Evolutionary conservation across 805 yeast genomes (phyloP), one percentile per base, ranked within the genome.

Genomic region (Ogataea nakhonphanomensis): DNA sequence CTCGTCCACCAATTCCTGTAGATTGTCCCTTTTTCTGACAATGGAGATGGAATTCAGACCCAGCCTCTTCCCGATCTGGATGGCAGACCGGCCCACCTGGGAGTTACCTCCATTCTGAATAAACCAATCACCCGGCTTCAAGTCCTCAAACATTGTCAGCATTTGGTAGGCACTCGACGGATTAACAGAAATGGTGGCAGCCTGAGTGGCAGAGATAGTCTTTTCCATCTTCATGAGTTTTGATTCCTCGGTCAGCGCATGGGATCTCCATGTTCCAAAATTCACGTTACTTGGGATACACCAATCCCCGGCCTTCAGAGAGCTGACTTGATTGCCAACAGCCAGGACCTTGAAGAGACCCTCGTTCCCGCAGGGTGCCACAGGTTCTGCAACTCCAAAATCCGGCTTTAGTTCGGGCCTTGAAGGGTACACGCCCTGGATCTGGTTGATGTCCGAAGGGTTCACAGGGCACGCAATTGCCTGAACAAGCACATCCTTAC

Each of bases 101-200:
- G 96, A 87, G 50, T 88, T 93, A 25, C 96, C 98, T 24, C 96
- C 99, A 55, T 91, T 93, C 66, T 93, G 98, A 46, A 93, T 80
- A 48, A 93, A 77, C 95, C 96, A 93, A 61, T 90, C 90, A 13
- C 87, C 87, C 2, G 78, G 74, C 43, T 69, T 61, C 54, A 84
- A 64, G 40, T 76, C 70, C 37, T 66, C 76, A 60, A 78, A 84
- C 62, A 82, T 75, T 12, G 83, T 78, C 46, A 91, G 80, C 85
- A 93, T 76, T 62, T 87, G 85, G 55, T 79, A 87, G 0, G 98
- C 99, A 8, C 96, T 87, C 35, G 85, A 74, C 3, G 99, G 97
- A 61, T 93, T 93, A 35, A 93, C 98, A 5, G 88, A 70, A 22
- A 91, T 78, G 5, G 97, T 89, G 8, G 97, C 95, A 14, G 93